Conservation (phyloP, 805 yeast species). For the Scheffersomyces amazonensis region DNA sequence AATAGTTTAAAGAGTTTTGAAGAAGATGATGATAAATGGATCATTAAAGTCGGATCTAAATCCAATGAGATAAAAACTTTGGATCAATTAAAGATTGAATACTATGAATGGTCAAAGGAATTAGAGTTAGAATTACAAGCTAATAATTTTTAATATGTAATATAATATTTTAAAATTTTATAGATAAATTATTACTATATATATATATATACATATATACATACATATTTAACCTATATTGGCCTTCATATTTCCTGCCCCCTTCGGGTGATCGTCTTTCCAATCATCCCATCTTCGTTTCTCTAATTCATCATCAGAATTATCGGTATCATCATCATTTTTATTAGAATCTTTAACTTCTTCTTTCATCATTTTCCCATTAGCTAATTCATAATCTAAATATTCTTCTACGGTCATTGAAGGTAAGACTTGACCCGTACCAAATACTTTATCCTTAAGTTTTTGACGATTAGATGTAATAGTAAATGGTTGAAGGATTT, state of each 20-base stretch:
- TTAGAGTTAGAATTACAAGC: slow-evolving; percentile 18
- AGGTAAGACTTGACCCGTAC: slow-evolving; percentile 90
- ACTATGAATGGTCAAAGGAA: slow-evolving; percentile 32
- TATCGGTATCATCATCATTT: slow-evolving; percentile 50
- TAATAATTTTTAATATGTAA: too few species aligned
- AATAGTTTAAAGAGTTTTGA: slow-evolving; percentile 35
- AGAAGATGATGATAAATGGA: slow-evolving; percentile 36
- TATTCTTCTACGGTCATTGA: slow-evolving; percentile 94
- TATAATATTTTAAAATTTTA: too few species aligned
- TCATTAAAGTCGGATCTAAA: slow-evolving; percentile 17
- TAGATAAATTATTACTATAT: neutral
- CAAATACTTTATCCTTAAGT: slow-evolving; percentile 64
- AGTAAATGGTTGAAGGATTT: slow-evolving; percentile 81
- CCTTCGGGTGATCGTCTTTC: slow-evolving; percentile 79
- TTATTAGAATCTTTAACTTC: slow-evolving; percentile 36
- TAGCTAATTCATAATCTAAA: slow-evolving; percentile 77
- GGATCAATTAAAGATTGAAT: slow-evolving; percentile 29
- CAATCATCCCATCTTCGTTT: slow-evolving; percentile 93
- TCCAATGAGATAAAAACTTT: slow-evolving; percentile 17
- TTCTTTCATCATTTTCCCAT: slow-evolving; percentile 72
- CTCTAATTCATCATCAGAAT: slow-evolving; percentile 57
- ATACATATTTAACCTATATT: slow-evolving; percentile 30
- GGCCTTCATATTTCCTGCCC: slow-evolving; percentile 79
- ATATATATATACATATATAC: neutral
- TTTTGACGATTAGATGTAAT: slow-evolving; percentile 56